A percentile compares a stretch with the other conserved stretches of the same genome.
Conservation (phyloP, 2,329 filamentous ascomycete species). For the Diaporthe batatas region DNA sequence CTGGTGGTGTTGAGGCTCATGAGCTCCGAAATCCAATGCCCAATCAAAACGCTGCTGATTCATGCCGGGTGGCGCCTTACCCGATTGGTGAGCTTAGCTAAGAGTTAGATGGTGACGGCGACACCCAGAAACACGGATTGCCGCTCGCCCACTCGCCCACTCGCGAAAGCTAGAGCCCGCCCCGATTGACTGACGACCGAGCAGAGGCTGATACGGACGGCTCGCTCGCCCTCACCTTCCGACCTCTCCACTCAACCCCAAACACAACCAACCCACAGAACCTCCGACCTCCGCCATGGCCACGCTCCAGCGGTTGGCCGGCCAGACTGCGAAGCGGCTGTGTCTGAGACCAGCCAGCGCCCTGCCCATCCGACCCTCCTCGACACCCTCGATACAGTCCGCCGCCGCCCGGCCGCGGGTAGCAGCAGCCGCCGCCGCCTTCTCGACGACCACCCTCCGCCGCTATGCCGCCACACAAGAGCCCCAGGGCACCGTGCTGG, state of each 20-base stretch:
- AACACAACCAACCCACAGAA: constrained; percentile 48
- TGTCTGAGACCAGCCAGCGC: constrained; percentile 62
- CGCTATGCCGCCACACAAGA: constrained; percentile 70
- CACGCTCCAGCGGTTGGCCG: constrained; percentile 79
- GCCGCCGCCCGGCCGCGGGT: constrained; percentile 44
- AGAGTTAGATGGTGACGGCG: constrained; percentile 39
- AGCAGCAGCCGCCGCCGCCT: constrained; percentile 51
- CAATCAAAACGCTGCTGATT: constrained; percentile 34
- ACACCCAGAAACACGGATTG: constrained; percentile 22
- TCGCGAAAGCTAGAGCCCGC: constrained; percentile 41
- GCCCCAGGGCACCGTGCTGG: constrained; percentile 70
- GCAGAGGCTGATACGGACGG: constrained; percentile 47
- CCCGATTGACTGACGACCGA: constrained; percentile 51
- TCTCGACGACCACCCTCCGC: constrained; percentile 75
- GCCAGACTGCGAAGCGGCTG: constrained; percentile 77
- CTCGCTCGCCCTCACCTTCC: constrained; percentile 39
- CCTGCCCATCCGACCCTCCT: constrained; percentile 45
- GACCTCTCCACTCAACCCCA: constrained; percentile 47
- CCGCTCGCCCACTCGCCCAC: constrained; percentile 25
- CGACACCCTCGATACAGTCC: constrained; percentile 40
- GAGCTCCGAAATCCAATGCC: constrained; percentile 12
- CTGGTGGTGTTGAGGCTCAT: neutral
- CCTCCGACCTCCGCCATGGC: constrained; percentile 65
- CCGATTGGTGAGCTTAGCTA: constrained; percentile 35
- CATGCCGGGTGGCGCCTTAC: constrained; percentile 19